phyloP scores from a whole-genome alignment of 176 grass and related monocot species.

The barley (Hordeum vulgare) region MorexV3_pseudomolecules_assembly NC_058520.1:88330130-88330629 shows the following conservation, averaged over 20 bases:
- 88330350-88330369: not conserved
- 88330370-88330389: not conserved
- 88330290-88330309: not conserved
- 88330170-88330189: not conserved
- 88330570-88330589: not conserved
- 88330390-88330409: not conserved
- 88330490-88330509: too few species aligned
- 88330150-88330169: not conserved
- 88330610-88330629: constrained; percentile 20
- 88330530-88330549: not conserved
- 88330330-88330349: not conserved
- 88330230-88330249: not conserved
- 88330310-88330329: not conserved
- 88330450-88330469: too few species aligned
- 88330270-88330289: not conserved
- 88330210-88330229: not conserved
- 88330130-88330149: not conserved
- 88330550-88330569: not conserved
- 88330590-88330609: not conserved
- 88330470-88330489: too few species aligned
- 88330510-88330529: not conserved
- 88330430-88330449: too few species aligned
- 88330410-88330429: not conserved
- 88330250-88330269: not conserved
- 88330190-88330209: not conserved